Percentiles rank a stretch among this genome's conserved stretches.
Conservation (phyloP, 108 stramenopile species). For the Fragilaria crotonensis region DNA sequence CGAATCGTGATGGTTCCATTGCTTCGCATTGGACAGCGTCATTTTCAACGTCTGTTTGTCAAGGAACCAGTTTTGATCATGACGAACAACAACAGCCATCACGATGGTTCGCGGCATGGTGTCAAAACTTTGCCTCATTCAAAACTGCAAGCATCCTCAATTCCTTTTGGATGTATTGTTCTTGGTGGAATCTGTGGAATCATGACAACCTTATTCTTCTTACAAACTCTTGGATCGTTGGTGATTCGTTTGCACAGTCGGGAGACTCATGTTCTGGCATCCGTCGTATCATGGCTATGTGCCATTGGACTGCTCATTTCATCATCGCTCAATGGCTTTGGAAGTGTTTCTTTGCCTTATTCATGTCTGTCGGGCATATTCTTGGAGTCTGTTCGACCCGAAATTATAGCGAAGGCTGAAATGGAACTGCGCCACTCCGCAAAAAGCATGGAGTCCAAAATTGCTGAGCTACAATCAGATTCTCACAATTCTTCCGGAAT, state of each 20-base stretch:
- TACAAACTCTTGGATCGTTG: slow-evolving; percentile 29
- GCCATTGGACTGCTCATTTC: slow-evolving; percentile 56
- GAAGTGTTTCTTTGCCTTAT: slow-evolving; percentile 70
- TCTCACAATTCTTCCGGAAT: slow-evolving; percentile 7
- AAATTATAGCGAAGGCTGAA: slow-evolving; percentile 41
- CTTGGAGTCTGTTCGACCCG: slow-evolving; percentile 41
- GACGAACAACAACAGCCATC: not conserved
- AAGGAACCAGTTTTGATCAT: not conserved
- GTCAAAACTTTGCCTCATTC: not conserved
- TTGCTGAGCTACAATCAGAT: slow-evolving; percentile 6
- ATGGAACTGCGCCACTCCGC: slow-evolving; percentile 35
- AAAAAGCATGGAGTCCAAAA: slow-evolving; percentile 23
- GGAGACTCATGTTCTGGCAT: not conserved
- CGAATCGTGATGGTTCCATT: not conserved
- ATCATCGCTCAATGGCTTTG: slow-evolving; percentile 70
- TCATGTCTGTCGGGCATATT: slow-evolving; percentile 52
- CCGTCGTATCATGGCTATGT: slow-evolving; percentile 51
- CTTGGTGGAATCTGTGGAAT: slow-evolving; percentile 18
- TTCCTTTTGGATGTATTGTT: slow-evolving; percentile 1
- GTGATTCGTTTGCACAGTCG: slow-evolving; percentile 21
- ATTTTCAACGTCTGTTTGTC: not conserved
- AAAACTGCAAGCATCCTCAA: not conserved
- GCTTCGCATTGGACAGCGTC: not conserved
- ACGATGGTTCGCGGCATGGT: not conserved
- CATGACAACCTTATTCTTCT: not conserved